These are phyloP conservation scores for Aspergillus sp. DNA, from an alignment of 2,329 filamentous ascomycete species.

Conservation along the genomic window DNA sequence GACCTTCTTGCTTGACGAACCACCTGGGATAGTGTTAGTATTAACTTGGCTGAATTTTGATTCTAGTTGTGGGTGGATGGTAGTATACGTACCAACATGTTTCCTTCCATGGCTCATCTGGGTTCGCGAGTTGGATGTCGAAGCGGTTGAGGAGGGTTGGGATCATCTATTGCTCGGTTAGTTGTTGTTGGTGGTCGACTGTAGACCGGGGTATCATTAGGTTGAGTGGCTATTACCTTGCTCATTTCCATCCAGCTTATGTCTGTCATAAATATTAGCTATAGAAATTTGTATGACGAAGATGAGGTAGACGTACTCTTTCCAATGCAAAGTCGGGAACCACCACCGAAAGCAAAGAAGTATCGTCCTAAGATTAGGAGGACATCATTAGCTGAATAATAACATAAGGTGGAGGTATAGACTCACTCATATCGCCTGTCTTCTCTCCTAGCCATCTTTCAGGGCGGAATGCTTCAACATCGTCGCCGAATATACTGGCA, in stretches of 20 bases:
- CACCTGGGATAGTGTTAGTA: not conserved
- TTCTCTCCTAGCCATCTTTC: slow-evolving; percentile 32
- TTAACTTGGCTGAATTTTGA: not conserved
- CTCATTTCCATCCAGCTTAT: not conserved
- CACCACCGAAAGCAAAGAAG: not conserved
- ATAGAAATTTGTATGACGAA: too few relatives aligned
- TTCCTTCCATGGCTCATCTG: not conserved
- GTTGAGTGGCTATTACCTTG: not conserved
- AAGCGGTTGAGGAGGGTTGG: not conserved
- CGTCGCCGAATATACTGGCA: slow-evolving; percentile 32
- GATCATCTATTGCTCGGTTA: not conserved
- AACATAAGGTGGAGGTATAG: too few relatives aligned
- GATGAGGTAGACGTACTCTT: not conserved
- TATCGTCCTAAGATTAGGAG: not conserved
- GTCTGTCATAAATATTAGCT: not conserved
- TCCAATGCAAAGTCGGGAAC: not conserved
- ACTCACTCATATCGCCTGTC: not conserved
- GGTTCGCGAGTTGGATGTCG: not conserved
- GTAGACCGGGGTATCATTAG: too few relatives aligned
- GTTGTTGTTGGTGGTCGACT: too few relatives aligned
- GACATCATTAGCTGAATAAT: not conserved
- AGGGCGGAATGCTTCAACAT: slow-evolving; percentile 36
- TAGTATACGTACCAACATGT: not conserved
- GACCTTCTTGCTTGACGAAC: not conserved
- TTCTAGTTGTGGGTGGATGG: not conserved